Evolutionary conservation across 495 filamentous ascomycete species (phyloP).

Genomic region (Podospora tetraspora): DNA sequence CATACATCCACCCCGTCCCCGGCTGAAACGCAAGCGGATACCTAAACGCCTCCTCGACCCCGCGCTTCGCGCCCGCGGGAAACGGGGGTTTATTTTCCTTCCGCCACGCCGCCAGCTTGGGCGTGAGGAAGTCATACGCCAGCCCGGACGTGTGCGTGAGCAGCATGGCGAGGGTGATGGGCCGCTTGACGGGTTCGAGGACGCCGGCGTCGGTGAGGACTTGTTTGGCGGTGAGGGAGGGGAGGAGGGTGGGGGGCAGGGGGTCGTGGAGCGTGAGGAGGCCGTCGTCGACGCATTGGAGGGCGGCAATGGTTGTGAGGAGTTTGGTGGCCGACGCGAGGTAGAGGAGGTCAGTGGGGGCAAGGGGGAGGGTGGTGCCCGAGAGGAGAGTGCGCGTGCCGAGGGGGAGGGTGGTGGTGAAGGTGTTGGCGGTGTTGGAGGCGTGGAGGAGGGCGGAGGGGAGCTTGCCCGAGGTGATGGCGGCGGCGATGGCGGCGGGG

Average conservation of each 20-base stretch:
- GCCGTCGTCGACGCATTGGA: constrained; percentile 49
- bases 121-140: constrained; percentile 21
- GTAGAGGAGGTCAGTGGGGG: constrained; percentile 32
- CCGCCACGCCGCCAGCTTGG: constrained; percentile 15
- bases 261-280: constrained; percentile 39
- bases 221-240: constrained; percentile 37
- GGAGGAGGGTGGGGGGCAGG: constrained; percentile 29
- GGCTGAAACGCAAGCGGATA: constrained; percentile 27
- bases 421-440: constrained; percentile 20
- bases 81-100: constrained; percentile 16
- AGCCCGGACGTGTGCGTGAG: constrained; percentile 26
- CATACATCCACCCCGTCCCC: constrained; percentile 29
- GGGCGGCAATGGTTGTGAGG: constrained; percentile 39
- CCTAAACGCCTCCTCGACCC: constrained; percentile 24
- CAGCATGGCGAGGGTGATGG: constrained; percentile 26
- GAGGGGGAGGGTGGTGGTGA: constrained; percentile 20
- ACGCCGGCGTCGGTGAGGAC: constrained; percentile 39
- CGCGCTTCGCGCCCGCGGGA: constrained; percentile 11
- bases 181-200: constrained; percentile 22
- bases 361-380: constrained; percentile 34
- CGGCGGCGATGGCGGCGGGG: constrained; percentile 16
- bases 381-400: constrained; percentile 34
- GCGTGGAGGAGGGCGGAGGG: constrained; percentile 26
- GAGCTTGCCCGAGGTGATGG: constrained; percentile 25
- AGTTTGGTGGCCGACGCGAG: constrained; percentile 54